Percentiles rank a stretch among this genome's conserved stretches.
Evolutionary conservation across 805 yeast species (phyloP).

Genomic region (Wickerhamomyces rabaulensis): DNA sequence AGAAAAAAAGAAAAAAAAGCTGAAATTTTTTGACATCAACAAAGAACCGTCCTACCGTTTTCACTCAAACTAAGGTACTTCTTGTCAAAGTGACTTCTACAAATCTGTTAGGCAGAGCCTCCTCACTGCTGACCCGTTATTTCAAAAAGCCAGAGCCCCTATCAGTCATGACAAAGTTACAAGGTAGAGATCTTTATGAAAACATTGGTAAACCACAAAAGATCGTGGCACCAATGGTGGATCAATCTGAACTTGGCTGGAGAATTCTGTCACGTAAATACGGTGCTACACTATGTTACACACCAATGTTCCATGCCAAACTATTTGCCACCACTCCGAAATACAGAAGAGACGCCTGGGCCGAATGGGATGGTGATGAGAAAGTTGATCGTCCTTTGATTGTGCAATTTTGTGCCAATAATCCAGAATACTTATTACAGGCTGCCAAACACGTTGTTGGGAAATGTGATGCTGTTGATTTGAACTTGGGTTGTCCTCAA

Average conservation of each 20-base stretch:
- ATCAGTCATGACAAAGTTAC: slow-evolving; percentile 18
- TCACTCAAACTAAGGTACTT: not conserved
- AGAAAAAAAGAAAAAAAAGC: not conserved
- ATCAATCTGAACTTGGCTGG: slow-evolving; percentile 95
- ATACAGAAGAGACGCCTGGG: slow-evolving; percentile 73
- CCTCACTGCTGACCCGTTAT: not conserved
- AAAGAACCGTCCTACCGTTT: not conserved
- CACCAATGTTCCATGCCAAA: slow-evolving; percentile 96
- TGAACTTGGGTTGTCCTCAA: slow-evolving; percentile 97
- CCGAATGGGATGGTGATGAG: slow-evolving; percentile 65
- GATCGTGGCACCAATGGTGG: slow-evolving; percentile 98
- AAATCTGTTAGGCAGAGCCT: not conserved
- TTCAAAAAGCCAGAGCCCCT: not conserved
- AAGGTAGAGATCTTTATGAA: slow-evolving; percentile 68
- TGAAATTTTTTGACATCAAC: not conserved
- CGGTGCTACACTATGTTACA: slow-evolving; percentile 92
- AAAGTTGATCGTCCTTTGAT: slow-evolving; percentile 76
- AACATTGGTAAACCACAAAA: slow-evolving; percentile 70
- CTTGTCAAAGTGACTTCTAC: not conserved
- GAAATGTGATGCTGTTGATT: slow-evolving; percentile 91
- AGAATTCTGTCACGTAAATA: slow-evolving; percentile 76
- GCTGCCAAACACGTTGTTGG: slow-evolving; percentile 83
- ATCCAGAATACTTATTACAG: slow-evolving; percentile 71
- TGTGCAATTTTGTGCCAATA: slow-evolving; percentile 96
- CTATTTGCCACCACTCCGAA: slow-evolving; percentile 80